Evolutionary conservation across 2,329 filamentous ascomycete species (phyloP), one percentile per base, ranked within the genome.

Genomic region (Alternaria sp.): DNA sequence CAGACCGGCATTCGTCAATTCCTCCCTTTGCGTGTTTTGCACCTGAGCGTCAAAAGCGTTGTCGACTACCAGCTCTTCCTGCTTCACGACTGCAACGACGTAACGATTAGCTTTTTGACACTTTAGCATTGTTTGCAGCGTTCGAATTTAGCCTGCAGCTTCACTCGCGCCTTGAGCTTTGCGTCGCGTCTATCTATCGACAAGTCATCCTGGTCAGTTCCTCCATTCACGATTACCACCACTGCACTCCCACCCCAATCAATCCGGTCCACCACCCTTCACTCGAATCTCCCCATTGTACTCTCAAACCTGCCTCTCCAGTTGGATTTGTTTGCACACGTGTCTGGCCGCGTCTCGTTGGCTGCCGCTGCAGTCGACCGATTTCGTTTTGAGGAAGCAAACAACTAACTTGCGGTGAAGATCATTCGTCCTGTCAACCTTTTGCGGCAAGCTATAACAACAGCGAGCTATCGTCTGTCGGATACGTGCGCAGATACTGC

Each of bases 91-190:
- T 72, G 74, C 76, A 71, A 80, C 78, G 78, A 80, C 74, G 55
- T 80, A 66, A 80, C 78, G 77, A 80, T 75, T 73, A 75, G 73
- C 72, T 73, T 77, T 77, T 77, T 76, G 69, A 72, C 59, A 67
- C 61, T 76, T 75, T 70, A 77, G 77, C 77, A 78, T 80, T 76
- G 66, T 77, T 77, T 80, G 75, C 74, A 80, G 77, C 75, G 74
- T 79, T 80, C 59, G 62, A 69, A 64, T 77, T 74, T 63, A 54
- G 64, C 67, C 64, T 55, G 50, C 67, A 57, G 57, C 60, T 45
- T 61, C 47, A 21, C 40, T 45, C 32, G 30, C 55, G 57, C 65
- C 52, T 64, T 62, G 60, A 59, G 56, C 61, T 52, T 63, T 55
- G 19, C 57, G 59, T 62, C 61, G 62, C 64, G 57, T 64, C 61